These are phyloP conservation scores for Flaveria trinervia DNA, from an alignment of 129 eudicot genomes.

Conservation along the genomic window DNA sequence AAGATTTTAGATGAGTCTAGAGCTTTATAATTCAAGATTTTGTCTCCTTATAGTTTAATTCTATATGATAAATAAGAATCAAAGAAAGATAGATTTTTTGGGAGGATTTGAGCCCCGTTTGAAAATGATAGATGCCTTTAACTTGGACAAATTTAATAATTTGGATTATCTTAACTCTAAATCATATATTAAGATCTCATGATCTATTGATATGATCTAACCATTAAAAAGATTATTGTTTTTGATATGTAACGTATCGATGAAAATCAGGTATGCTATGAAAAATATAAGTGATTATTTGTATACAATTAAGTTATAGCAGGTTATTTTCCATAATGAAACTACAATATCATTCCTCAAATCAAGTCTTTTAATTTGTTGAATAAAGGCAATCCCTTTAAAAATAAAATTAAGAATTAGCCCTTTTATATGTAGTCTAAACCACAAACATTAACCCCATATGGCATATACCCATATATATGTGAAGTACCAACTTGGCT, in stretches of 20 bases:
- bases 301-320: too few relatives aligned
- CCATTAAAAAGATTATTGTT: too few relatives aligned
- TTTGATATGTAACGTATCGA: background rate
- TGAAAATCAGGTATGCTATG: too few relatives aligned
- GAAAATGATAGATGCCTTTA: conserved; percentile 32
- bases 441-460: background rate
- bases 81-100: conserved; percentile 20
- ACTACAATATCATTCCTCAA: too few relatives aligned
- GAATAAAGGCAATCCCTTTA: background rate
- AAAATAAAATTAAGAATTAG: background rate
- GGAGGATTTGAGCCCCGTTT: background rate
- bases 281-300: too few relatives aligned
- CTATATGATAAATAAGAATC: conserved; percentile 22
- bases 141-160: conserved; percentile 16
- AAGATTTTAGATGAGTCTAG: conserved; percentile 40
- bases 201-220: too few relatives aligned
- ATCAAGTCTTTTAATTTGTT: too few relatives aligned
- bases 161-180: conserved; percentile 10
- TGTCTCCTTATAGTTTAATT: conserved; percentile 31
- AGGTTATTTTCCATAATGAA: too few relatives aligned
- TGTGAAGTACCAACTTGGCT: conserved; percentile 20
- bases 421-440: background rate
- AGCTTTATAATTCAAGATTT: conserved; percentile 24
- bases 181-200: background rate
- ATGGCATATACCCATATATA: background rate